Evolutionary conservation across 1,284 basidiomycete species (phyloP).

Genomic region (Ustilago xerochloae): DNA sequence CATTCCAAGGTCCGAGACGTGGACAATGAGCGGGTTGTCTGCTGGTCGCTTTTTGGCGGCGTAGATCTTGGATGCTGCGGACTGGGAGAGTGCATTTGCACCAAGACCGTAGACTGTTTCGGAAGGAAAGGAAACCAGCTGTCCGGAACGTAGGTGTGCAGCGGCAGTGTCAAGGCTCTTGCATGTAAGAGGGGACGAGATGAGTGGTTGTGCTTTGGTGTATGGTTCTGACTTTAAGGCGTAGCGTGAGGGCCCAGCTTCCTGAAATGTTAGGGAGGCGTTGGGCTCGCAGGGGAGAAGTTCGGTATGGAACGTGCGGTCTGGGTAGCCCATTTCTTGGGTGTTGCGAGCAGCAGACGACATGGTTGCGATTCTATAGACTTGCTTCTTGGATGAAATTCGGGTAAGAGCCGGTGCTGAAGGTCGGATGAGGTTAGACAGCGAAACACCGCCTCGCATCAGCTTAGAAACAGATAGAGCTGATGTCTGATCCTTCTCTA

Average conservation of each 20-base stretch:
- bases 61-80: constrained; percentile 81
- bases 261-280: constrained; percentile 24
- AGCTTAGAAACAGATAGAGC: neutral
- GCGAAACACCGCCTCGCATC: constrained; percentile 8
- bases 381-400: neutral
- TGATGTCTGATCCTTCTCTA: too few relatives aligned
- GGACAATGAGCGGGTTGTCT: constrained; percentile 98
- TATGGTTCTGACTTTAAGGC: constrained; percentile 18
- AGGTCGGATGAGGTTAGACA: constrained; percentile 2
- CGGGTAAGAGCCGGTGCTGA: neutral
- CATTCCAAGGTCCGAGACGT: constrained; percentile 88
- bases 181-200: constrained; percentile 41
- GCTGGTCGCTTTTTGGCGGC: constrained; percentile 88
- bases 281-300: constrained; percentile 28
- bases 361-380: constrained; percentile 12
- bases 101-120: constrained; percentile 99
- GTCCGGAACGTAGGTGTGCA: constrained; percentile 46
- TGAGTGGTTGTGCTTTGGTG: constrained; percentile 6
- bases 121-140: constrained; percentile 87
- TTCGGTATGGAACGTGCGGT: constrained; percentile 42
- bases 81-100: constrained; percentile 77
- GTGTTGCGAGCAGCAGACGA: neutral
- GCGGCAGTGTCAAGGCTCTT: constrained; percentile 61
- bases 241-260: constrained; percentile 31
- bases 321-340: constrained; percentile 34